These are phyloP conservation scores for Chlamydomonas sp. DNA, from an alignment of 139 green algal species.

Conservation along the genomic window DNA sequence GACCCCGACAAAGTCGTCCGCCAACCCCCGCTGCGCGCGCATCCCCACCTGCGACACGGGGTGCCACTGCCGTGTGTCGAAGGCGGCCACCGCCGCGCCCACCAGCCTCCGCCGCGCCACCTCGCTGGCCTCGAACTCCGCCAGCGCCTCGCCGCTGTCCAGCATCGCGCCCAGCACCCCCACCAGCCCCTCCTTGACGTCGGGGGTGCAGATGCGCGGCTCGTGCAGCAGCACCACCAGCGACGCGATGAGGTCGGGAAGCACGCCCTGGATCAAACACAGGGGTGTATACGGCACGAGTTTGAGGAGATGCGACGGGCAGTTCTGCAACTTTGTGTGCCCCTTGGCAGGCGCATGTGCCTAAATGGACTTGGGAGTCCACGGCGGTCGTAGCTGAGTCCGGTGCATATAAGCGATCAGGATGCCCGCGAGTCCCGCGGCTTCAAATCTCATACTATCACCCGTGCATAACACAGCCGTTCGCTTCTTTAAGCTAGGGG, in stretches of 20 bases:
- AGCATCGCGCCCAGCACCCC: constrained; percentile 23
- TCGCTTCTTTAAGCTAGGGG: too few relatives aligned
- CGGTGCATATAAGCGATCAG: too few relatives aligned
- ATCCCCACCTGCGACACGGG: constrained; percentile 54
- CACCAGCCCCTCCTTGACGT: constrained; percentile 56
- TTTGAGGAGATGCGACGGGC: neutral
- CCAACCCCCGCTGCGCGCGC: too few relatives aligned
- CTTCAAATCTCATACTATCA: too few relatives aligned
- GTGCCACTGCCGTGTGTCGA: constrained; percentile 84
- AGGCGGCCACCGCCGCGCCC: constrained; percentile 63
- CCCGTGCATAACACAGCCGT: too few relatives aligned
- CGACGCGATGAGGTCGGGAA: constrained; percentile 18
- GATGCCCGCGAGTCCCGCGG: too few relatives aligned
- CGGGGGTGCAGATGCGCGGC: constrained; percentile 44
- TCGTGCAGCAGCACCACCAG: constrained; percentile 37
- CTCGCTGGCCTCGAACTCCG: constrained; percentile 66
- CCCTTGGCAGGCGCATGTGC: too few relatives aligned
- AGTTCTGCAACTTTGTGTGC: neutral
- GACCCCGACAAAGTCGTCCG: too few relatives aligned
- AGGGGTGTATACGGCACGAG: neutral
- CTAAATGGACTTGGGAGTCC: too few relatives aligned
- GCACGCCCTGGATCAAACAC: constrained; percentile 19
- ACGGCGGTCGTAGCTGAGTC: too few relatives aligned
- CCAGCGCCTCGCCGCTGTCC: constrained; percentile 45
- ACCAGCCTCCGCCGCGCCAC: constrained; percentile 59